A percentile compares a stretch with the other conserved stretches of the same genome.
These are phyloP conservation scores for Candida tibetensis DNA, from an alignment of 805 yeast species.

Conservation along the genomic window DNA sequence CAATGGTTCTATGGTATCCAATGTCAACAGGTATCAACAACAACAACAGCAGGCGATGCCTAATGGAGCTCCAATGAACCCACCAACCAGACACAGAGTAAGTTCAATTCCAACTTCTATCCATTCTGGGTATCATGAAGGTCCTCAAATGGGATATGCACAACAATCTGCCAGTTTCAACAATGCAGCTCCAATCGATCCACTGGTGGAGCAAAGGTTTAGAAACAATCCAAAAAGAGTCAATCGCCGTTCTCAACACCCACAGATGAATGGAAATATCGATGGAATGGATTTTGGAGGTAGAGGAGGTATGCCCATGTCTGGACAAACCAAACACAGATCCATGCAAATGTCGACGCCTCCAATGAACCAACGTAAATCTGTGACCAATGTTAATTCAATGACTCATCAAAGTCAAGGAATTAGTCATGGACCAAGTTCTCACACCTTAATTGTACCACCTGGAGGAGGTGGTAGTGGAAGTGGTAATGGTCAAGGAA, in stretches of 20 bases:
- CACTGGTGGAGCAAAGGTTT: conserved; percentile 23
- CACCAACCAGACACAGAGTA: conserved; percentile 8
- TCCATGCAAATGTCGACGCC: conserved; percentile 4
- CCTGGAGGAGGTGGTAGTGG: no score
- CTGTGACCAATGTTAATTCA: background rate
- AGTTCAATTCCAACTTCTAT: conserved; percentile 15
- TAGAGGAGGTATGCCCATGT: conserved; percentile 48
- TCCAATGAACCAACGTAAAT: conserved; percentile 2
- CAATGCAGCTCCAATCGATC: conserved; percentile 26
- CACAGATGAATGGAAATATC: conserved; percentile 29
- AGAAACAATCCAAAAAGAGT: conserved; percentile 24
- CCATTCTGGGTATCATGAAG: conserved; percentile 11
- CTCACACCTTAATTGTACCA: background rate
- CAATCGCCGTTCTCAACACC: conserved; percentile 37
- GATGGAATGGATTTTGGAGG: conserved; percentile 42
- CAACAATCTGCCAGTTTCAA: conserved; percentile 10
- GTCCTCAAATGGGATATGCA: conserved; percentile 10
- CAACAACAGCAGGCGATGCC: conserved; percentile 11
- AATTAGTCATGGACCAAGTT: background rate
- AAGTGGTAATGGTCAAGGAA: no score
- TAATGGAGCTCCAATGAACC: background rate
- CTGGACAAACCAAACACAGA: conserved; percentile 11
- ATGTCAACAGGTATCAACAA: conserved; percentile 12
- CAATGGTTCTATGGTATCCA: conserved; percentile 16
- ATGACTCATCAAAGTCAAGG: background rate